Evolutionary conservation across 2,329 filamentous ascomycete genomes (phyloP).

Genomic region (Verticillium isaacii): DNA sequence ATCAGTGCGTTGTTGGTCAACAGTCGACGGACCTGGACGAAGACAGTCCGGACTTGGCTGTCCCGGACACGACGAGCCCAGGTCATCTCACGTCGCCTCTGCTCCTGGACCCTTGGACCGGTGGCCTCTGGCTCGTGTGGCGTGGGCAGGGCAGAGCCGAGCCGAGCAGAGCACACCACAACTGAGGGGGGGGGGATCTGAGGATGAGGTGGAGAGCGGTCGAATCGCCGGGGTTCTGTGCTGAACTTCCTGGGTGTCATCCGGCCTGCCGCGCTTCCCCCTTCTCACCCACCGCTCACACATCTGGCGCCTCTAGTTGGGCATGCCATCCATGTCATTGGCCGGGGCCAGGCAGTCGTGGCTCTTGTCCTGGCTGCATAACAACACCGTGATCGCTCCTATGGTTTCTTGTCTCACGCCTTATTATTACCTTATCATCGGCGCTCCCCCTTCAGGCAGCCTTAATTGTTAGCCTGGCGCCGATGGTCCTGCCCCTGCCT

Average conservation of each 20-base stretch:
- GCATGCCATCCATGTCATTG: slow-evolving; percentile 3
- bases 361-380: background rate
- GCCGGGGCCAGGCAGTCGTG: background rate
- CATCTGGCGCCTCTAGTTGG: slow-evolving; percentile 11
- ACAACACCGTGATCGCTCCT: background rate
- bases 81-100: background rate
- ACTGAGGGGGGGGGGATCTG: background rate
- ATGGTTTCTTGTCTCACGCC: background rate
- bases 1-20: background rate
- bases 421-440: background rate
- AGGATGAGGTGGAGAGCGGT: background rate
- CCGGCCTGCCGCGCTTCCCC: background rate
- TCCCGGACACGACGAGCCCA: background rate
- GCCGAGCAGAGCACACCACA: background rate
- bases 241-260: background rate
- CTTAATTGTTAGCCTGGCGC: background rate
- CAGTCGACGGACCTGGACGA: background rate
- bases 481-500: background rate
- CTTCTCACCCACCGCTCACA: slow-evolving; percentile 4
- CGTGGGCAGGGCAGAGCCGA: background rate
- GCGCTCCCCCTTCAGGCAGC: background rate
- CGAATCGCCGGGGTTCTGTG: background rate
- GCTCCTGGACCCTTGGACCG: background rate
- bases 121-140: background rate
- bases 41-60: background rate